Base-by-base conservation (phyloP, 306 rosid species). In the Quercus parvula region DNA sequence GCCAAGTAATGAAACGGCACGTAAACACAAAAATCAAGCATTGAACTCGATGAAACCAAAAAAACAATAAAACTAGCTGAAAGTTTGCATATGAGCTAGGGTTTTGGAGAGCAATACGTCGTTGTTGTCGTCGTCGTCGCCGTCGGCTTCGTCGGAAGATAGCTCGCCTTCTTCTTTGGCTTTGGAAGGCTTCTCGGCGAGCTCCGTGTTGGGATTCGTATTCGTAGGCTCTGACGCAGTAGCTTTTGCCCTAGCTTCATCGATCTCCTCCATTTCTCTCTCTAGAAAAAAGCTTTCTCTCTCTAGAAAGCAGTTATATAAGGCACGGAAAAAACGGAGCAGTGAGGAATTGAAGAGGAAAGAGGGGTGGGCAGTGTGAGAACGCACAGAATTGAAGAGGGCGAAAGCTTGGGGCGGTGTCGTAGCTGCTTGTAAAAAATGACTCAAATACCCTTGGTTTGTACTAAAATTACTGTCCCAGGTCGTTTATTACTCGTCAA, bases 101-200 rank as follows among this genome's bases (percentile, higher is more conserved):
- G 86, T 59, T 82, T 52, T 55, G 70, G 74, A 67, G 82, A 54
- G 38, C 54, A 63, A 73, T 76, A 83, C 78, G 82, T 90, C 91
- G 5, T 86, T 79, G 19, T 73, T 87, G 18, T 85, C 91, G 7
- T 87, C 81, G 15, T 75, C 88, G 18, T 83, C 82, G 12, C 73
- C 88, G 64, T 88, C 89, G 59, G 95, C 82, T 8, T 75, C 88
- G 64, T 89, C 90, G 59, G 97, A 91, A 52, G 92, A 88, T 25
- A 91, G 84, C 78, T 94, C 99, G 82, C 99, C 99, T 82, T 94
- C 99, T 86, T 94, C 99, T 85, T 85, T 88, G 84, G 68, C 25
- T 71, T 81, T 82, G 80, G 87, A 70, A 19, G 86, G 81, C 52
- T 74, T 51, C 17, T 62, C 18, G 27, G 74, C 28, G 59, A 61